phyloP scores from a whole-genome alignment of 2,329 filamentous ascomycete genomes.

The Alternaria gaisen region DNA sequence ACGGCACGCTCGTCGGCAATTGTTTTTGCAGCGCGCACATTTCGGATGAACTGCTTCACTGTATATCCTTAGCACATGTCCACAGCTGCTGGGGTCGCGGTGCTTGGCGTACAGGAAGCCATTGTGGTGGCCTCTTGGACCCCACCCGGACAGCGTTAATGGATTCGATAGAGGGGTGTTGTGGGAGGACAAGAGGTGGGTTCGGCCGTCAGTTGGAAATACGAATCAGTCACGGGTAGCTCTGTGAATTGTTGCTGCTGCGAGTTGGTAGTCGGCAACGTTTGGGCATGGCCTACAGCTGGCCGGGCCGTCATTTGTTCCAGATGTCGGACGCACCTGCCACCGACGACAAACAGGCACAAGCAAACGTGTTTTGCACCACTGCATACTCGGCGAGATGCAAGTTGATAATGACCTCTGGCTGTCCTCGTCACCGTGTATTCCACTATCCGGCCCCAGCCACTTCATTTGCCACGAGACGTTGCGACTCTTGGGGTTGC shows the following conservation, averaged over 20 bases:
- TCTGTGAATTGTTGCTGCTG: conserved; percentile 18
- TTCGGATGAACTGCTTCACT: conserved; percentile 99
- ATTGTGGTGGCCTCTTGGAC: conserved; percentile 62
- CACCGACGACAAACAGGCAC: conserved; percentile 10
- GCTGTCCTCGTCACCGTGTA: neutral
- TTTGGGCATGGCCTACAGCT: conserved; percentile 30
- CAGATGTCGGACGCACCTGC: conserved; percentile 24
- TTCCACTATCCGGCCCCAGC: neutral
- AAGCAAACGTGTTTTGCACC: neutral
- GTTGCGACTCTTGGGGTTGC: neutral
- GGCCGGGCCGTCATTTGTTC: conserved; percentile 34
- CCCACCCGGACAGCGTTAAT: conserved; percentile 52
- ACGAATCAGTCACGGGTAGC: conserved; percentile 10
- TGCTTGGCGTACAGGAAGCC: conserved; percentile 63
- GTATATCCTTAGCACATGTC: conserved; percentile 42
- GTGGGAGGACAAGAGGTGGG: conserved; percentile 3
- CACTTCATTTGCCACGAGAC: neutral
- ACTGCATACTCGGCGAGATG: neutral
- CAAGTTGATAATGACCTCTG: neutral
- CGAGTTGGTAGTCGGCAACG: conserved; percentile 29
- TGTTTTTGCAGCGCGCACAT: conserved; percentile 97
- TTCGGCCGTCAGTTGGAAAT: neutral
- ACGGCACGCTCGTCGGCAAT: conserved; percentile 98
- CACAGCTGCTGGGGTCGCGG: conserved; percentile 25
- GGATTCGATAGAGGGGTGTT: conserved; percentile 22